Base-by-base conservation (phyloP, 805 yeast species). In the Saccharomycopsis oosterbeekiorum region DNA sequence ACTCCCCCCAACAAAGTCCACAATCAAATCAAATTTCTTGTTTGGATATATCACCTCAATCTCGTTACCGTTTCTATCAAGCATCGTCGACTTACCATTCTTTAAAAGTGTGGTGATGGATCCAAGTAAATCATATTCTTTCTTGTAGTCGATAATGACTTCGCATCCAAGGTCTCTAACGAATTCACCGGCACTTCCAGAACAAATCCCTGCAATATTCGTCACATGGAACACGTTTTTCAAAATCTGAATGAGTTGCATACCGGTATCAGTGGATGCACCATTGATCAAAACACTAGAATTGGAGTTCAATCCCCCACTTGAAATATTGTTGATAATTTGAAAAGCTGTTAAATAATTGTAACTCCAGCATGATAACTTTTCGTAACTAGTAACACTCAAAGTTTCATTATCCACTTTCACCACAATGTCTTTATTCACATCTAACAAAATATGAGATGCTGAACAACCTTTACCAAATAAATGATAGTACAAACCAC, bases 191-290 rank as follows among this genome's bases (percentile, higher is more conserved):
- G 89, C 83, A 26, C 79, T 72, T 1, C 81, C 78, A 1, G 90
- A 83, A 62, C 85, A 79, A 1, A 84, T 77, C 1, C 80, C 81
- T 0, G 82, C 83, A n/a, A 89, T 76, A 55, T 77, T 77, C 51
- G 73, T 72, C 11, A 84, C 80, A n/a, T 78, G 74, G 65, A 76
- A 81, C 64, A 75, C 71, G 26, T 77, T 68, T 69, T 81, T 85
- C 19, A 85, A 79, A 34, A 88, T 67, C 69, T 86, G 91, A 40
- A 84, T 76, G 4, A 80, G 78, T 71, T 76, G 78, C 62, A 82
- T 71, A 1, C 94, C 96, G 10, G 87, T 88, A n/a, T 84, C 76
- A 1, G 96, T 82, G 1, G 89, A 84, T 17, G 88, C 96, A 59
- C 97, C 97, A 63, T 88, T 77, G 51, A 90, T 75, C 55, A 88